phyloP scores from a whole-genome alignment of 768 basidiomycete genomes.

The Rhodotorula toruloides region DNA sequence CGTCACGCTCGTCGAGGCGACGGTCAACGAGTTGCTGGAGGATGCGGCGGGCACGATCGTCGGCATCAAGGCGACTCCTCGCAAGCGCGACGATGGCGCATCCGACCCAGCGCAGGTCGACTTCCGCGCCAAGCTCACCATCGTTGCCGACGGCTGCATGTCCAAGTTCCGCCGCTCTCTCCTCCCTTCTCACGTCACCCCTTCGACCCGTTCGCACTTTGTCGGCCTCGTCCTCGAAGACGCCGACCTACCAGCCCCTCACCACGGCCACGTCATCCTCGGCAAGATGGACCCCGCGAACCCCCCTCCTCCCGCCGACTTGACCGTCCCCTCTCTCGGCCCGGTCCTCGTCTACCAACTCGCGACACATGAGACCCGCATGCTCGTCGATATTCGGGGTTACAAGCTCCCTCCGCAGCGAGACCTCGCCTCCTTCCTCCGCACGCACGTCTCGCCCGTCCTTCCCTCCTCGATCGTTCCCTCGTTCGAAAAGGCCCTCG shows the following conservation, averaged over 20 bases:
- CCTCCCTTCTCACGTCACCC: conserved; percentile 53
- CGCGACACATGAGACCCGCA: conserved; percentile 72
- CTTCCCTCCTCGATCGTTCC: conserved; percentile 68
- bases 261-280: conserved; percentile 47
- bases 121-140: conserved; percentile 68
- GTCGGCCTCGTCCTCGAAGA: conserved; percentile 79
- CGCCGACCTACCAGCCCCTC: conserved; percentile 50
- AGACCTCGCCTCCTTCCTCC: conserved; percentile 60
- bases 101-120: conserved; percentile 45
- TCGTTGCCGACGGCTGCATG: conserved; percentile 91
- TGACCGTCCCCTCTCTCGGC: conserved; percentile 53
- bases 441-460: conserved; percentile 67
- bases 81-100: conserved; percentile 38
- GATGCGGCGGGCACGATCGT: conserved; percentile 58
- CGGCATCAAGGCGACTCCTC: conserved; percentile 62
- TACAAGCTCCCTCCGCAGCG: conserved; percentile 61
- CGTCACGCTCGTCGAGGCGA: conserved; percentile 79
- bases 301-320: conserved; percentile 7
- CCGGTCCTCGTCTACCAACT: conserved; percentile 94
- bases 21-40: conserved; percentile 64
- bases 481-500: conserved; percentile 63
- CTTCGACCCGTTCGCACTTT: conserved; percentile 61
- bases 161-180: conserved; percentile 73
- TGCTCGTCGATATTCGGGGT: conserved; percentile 81
- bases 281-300: conserved; percentile 16